phyloP scores from a whole-genome alignment of 495 filamentous ascomycete species.

The Talaromyces adpressus region DNA sequence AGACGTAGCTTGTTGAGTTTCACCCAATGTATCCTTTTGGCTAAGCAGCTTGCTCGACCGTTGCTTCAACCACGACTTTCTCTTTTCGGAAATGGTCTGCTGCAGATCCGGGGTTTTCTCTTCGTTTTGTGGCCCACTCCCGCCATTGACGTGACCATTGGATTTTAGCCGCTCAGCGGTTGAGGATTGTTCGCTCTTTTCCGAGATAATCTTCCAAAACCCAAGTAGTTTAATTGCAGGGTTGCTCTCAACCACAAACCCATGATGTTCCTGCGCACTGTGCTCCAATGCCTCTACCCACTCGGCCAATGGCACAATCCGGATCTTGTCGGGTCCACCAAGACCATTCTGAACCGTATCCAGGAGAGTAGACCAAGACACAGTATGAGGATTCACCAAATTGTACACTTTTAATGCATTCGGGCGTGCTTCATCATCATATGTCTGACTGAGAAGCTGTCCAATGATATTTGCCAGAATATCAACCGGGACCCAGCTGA shows the following conservation, averaged over 20 bases:
- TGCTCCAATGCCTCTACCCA: constrained; percentile 4
- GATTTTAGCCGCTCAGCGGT: not conserved
- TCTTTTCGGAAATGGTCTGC: too few species aligned
- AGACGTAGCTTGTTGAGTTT: too few species aligned
- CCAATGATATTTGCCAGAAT: constrained; percentile 23
- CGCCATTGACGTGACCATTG: not conserved
- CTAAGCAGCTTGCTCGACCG: not conserved
- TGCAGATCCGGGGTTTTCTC: not conserved
- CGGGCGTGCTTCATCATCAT: not conserved
- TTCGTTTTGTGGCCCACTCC: not conserved
- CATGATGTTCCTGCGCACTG: constrained; percentile 1
- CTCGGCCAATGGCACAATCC: not conserved
- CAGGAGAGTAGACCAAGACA: constrained; percentile 3
- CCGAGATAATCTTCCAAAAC: not conserved
- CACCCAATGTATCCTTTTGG: not conserved
- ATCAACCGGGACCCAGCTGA: constrained; percentile 36
- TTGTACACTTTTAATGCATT: not conserved
- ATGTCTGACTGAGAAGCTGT: constrained; percentile 17
- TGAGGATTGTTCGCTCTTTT: not conserved
- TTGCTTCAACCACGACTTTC: not conserved
- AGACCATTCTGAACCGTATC: constrained; percentile 2
- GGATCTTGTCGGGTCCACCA: not conserved
- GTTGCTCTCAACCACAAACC: not conserved
- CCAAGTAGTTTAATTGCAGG: constrained; percentile 1
- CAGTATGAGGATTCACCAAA: not conserved